phyloP scores from a whole-genome alignment of 352 stramenopile species.

The Phytophthora palmivora region DNA sequence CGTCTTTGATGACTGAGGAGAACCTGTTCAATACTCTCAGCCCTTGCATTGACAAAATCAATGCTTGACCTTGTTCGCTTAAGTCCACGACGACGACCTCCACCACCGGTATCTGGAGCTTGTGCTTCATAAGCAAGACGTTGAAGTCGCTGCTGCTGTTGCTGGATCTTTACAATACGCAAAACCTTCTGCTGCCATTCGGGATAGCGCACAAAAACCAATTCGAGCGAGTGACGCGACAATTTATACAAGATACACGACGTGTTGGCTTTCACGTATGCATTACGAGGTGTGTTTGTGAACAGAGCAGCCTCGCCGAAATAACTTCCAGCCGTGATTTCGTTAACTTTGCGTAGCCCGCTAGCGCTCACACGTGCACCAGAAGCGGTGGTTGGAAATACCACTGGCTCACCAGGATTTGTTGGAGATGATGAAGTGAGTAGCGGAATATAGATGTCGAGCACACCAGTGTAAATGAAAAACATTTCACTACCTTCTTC shows the following conservation, averaged over 20 bases:
- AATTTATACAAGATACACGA: conserved; percentile 70
- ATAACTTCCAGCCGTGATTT: conserved; percentile 65
- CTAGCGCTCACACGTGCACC: conserved; percentile 22
- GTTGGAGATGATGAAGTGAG: background rate
- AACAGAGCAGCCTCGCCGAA: conserved; percentile 68
- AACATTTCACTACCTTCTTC: conserved; percentile 75
- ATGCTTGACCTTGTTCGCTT: conserved; percentile 44
- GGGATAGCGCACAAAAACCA: conserved; percentile 67
- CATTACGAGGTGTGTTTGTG: conserved; percentile 62
- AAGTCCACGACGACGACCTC: conserved; percentile 26
- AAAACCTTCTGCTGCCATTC: conserved; percentile 75
- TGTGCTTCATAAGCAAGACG: conserved; percentile 53
- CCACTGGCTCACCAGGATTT: background rate
- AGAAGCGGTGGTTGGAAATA: conserved; percentile 11
- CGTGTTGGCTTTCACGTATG: conserved; percentile 63
- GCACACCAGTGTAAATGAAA: conserved; percentile 65
- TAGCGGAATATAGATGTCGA: conserved; percentile 64
- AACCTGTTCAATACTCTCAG: conserved; percentile 60
- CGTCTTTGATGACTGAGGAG: conserved; percentile 43
- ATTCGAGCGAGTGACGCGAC: conserved; percentile 58
- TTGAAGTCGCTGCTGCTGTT: conserved; percentile 63
- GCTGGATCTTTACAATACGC: conserved; percentile 67
- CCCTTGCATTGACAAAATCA: conserved; percentile 53
- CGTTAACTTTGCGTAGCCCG: conserved; percentile 58
- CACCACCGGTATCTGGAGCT: conserved; percentile 23